phyloP scores from a whole-genome alignment of 495 filamentous ascomycete species.

The Ascobolus immersus region DNA sequence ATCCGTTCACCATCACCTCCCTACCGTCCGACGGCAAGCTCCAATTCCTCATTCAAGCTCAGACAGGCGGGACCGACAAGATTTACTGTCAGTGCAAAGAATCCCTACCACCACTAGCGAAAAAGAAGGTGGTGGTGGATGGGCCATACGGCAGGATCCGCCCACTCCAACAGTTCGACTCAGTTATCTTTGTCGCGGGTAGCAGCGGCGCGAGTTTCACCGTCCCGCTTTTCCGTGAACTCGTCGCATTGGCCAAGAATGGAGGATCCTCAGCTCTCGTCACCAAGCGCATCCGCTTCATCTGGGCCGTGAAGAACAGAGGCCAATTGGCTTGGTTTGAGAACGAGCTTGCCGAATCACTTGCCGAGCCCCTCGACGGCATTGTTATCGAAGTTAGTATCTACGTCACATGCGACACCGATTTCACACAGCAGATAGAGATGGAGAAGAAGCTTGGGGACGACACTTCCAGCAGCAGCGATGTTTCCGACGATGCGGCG shows the following conservation, averaged over 20 bases:
- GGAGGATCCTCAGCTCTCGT: conserved; percentile 23
- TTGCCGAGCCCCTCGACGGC: conserved; percentile 5
- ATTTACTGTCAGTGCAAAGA: conserved; percentile 39
- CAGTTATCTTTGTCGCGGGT: conserved; percentile 31
- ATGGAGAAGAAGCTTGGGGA: conserved; percentile 2
- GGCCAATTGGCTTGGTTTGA: conserved; percentile 46
- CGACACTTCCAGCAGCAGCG: neutral
- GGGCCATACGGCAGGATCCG: conserved; percentile 34
- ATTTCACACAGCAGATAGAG: conserved; percentile 7
- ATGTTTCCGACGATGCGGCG: neutral
- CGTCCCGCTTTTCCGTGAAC: conserved; percentile 28
- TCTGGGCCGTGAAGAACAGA: conserved; percentile 46
- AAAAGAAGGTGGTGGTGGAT: conserved; percentile 24
- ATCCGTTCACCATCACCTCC: conserved; percentile 60
- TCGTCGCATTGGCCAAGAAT: conserved; percentile 15
- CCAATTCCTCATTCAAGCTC: conserved; percentile 46
- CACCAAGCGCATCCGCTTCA: conserved; percentile 39
- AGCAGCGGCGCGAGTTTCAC: conserved; percentile 33
- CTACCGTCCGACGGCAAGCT: conserved; percentile 31
- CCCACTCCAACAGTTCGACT: conserved; percentile 31
- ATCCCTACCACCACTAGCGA: conserved; percentile 15
- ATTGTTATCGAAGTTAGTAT: conserved; percentile 28
- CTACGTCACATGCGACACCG: conserved; percentile 35
- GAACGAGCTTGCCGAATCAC: conserved; percentile 23
- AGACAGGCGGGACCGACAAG: conserved; percentile 41